These are phyloP conservation scores for Oryza glaberrima DNA, from an alignment of 176 grass and related monocot genomes.

Conservation along the genomic window DNA sequence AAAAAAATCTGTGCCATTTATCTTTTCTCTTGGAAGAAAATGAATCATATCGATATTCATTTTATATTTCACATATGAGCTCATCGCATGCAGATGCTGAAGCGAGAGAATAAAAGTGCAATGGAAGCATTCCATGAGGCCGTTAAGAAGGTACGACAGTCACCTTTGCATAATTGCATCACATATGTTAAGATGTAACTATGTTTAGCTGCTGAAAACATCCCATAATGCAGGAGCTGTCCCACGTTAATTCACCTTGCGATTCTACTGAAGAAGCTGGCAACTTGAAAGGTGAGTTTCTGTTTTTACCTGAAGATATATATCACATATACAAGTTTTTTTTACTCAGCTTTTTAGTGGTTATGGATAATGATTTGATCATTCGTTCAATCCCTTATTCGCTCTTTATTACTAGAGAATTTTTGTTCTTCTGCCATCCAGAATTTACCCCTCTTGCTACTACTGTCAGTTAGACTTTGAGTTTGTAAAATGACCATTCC, in stretches of 20 bases:
- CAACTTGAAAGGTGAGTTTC: slow-evolving; percentile 40
- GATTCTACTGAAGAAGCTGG: slow-evolving; percentile 42
- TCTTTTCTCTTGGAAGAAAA: slow-evolving; percentile 11
- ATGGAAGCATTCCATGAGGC: slow-evolving; percentile 66
- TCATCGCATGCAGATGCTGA: slow-evolving; percentile 63
- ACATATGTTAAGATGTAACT: slow-evolving; percentile 14
- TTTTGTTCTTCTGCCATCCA: neutral
- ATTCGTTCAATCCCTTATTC: neutral
- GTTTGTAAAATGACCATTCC: neutral
- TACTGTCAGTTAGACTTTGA: neutral
- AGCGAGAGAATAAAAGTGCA: slow-evolving; percentile 69
- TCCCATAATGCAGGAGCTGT: slow-evolving; percentile 42
- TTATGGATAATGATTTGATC: slow-evolving; percentile 30
- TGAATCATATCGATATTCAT: slow-evolving; percentile 1
- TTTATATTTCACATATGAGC: slow-evolving; percentile 35
- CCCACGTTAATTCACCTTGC: slow-evolving; percentile 25
- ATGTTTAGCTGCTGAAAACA: slow-evolving; percentile 31
- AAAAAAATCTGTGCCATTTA: slow-evolving; percentile 4
- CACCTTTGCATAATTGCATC: slow-evolving; percentile 36
- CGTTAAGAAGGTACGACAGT: slow-evolving; percentile 59
- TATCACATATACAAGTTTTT: neutral
- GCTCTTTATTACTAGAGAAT: neutral
- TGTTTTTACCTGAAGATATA: slow-evolving; percentile 24
- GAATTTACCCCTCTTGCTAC: neutral
- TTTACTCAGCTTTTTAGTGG: slow-evolving; percentile 6